Conservation (phyloP, 306 rosid species). For the Prunus mume region DNA sequence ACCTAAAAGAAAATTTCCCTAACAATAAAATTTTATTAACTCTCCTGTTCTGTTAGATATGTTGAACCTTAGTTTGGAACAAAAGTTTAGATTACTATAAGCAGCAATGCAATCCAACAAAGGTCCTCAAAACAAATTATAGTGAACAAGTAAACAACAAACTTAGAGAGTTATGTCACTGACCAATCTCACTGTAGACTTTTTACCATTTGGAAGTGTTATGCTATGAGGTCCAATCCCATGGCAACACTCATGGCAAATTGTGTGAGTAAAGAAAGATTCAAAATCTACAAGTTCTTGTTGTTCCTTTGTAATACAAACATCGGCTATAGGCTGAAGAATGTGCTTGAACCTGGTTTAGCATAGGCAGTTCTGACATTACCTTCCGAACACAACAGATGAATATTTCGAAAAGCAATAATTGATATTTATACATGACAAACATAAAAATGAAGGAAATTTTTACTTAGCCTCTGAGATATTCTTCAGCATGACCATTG, state of each 20-base stretch:
- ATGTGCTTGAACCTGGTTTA: conserved; percentile 72
- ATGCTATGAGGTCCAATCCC: conserved; percentile 97
- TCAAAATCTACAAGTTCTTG: conserved; percentile 82
- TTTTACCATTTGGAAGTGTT: conserved; percentile 79
- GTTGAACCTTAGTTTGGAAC: not conserved
- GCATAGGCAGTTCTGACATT: conserved; percentile 26
- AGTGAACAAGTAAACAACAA: conserved; percentile 9
- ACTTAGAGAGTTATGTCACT: conserved; percentile 32
- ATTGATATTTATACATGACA: conserved; percentile 11
- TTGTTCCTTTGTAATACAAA: conserved; percentile 67
- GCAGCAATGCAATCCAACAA: not conserved
- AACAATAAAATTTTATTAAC: not conserved
- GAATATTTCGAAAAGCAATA: conserved; percentile 13
- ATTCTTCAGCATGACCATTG: conserved; percentile 99
- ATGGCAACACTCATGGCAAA: conserved; percentile 99
- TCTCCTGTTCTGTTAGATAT: not conserved
- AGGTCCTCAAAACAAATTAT: conserved; percentile 1
- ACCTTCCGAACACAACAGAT: conserved; percentile 5
- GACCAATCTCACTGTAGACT: conserved; percentile 92
- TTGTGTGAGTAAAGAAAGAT: conserved; percentile 89
- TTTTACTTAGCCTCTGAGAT: conserved; percentile 92
- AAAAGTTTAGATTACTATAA: not conserved
- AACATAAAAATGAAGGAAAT: conserved; percentile 20
- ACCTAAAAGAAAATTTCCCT: no score
- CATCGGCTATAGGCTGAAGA: conserved; percentile 81